Percentiles rank a stretch among this genome's conserved stretches.
Conservation (phyloP, 257 asterid genomes). For the Solanum sitiens region DNA sequence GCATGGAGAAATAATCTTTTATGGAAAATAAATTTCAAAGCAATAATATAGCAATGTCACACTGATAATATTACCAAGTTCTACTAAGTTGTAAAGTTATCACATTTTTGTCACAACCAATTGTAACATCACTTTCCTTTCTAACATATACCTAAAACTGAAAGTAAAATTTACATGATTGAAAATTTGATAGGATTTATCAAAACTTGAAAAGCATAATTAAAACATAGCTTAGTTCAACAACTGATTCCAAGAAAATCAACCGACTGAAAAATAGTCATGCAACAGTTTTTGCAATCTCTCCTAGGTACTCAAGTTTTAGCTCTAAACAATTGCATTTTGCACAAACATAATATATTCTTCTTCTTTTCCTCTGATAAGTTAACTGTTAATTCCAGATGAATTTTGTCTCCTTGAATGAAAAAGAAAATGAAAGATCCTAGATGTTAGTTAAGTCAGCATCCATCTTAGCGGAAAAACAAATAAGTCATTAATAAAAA, state of each 20-base stretch:
- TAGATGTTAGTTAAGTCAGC: background rate
- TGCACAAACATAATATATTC: background rate
- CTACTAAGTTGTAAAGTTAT: background rate
- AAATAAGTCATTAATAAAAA: background rate
- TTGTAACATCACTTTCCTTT: background rate
- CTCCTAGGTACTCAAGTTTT: background rate
- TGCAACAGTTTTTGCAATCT: background rate
- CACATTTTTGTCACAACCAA: background rate
- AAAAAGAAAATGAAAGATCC: background rate
- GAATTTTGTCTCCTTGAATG: background rate
- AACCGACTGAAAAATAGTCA: background rate
- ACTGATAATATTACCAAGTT: background rate
- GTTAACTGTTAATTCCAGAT: background rate
- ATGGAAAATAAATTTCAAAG: background rate
- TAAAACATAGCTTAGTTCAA: background rate
- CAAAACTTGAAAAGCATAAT: background rate
- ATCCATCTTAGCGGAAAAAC: background rate
- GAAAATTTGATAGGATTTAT: background rate
- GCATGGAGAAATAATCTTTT: background rate
- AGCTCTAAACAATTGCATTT: background rate
- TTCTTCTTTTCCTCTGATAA: background rate
- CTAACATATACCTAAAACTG: background rate
- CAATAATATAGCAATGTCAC: background rate
- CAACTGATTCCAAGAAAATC: background rate
- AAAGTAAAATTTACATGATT: background rate